Base-by-base conservation (phyloP, 495 filamentous ascomycete species). In the Daldinia grandis region DNA sequence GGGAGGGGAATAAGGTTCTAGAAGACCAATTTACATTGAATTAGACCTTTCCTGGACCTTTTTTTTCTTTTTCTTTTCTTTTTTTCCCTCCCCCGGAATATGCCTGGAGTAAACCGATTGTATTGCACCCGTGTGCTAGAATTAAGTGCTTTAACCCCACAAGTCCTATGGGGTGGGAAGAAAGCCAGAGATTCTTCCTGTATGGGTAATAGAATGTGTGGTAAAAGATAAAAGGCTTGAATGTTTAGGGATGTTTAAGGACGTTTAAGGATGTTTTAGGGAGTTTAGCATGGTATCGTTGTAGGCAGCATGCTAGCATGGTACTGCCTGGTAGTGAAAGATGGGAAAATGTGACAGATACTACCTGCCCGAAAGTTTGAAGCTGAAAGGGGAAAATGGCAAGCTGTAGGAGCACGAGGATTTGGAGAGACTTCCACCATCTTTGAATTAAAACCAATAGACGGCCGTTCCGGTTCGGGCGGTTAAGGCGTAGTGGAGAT, bases 361-460 rank as follows among this genome's bases (percentile, higher is more conserved):
- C 69, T 50, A 72, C 69, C 69, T 72, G 59, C 69, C 69, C 55
- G 68, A 62, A 58, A 60, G 53, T 58, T 64, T 64, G 28, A 57
- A 64, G 64, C 69, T 72, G 69, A 72, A 72, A 68, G 64, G 69
- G 69, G 69, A 72, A 72, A 72, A 65, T 68, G 50, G 38, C 58
- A 66, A 66, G 51, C 47, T 58, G 28, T 40, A 54, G 38, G 51
- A 62, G 62, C 50, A 66, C 57, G 56, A 62, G 56, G 57, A 61
- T 61, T 68, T 66, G 47, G 56, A 59, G 53, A 64, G 58, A 64
- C 69, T 61, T 58, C 25, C 38, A 57, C 63, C 64, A 67, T 44
- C 58, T 63, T 58, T 59, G 53, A 66, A 58, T 47, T 58, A 15
- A 57, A 27, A 35, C 70, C 70, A 73, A 73, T 68, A 12, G 33